Evolutionary conservation across 2,329 filamentous ascomycete species (phyloP), one percentile per base, ranked within the genome.

Genomic region (Pleoardoris graminearum): DNA sequence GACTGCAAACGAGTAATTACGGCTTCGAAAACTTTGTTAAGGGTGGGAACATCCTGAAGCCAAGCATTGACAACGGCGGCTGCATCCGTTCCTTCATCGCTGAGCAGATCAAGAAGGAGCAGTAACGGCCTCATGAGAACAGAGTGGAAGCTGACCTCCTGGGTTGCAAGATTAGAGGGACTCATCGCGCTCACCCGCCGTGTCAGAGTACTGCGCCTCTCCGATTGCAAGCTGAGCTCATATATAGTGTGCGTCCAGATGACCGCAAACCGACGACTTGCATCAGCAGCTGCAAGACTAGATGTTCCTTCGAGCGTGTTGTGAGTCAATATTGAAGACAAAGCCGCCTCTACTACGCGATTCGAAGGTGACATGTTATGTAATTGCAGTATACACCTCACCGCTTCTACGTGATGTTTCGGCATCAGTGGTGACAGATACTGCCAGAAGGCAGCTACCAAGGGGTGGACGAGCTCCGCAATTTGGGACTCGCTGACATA

Each of bases 401-500:
- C 90, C 16, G 91, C 87, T 75, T 99, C 95, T 27, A 99, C 92
- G 67, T 97, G 94, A 61, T 93, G 95, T 68, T 96, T 96, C 0
- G 92, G 91, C 57, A 87, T 86, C 11, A 86, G 81, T n/a, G 90
- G 87, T 0, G 91, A 89, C 33, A 99, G 76, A 65, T 90, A 91
- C 4, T 77, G 73, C 94, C 94, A 99, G 0, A 93, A 81, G 50
- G 87, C 82, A 1, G 79, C 79, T 14, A 94, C 85, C 19, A 97
- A 76, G 23, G 83, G 80, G 17, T 84, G 80, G 4, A 93, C 82
- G 7, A 96, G 75, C 50, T 77, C 80, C 50, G 80, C 87, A 44
- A 87, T 68, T 21, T 85, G 80, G n/a, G 73, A 64, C 14, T 55
- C 39, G 35, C 61, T 41, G 45, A 75, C 61, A 29, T 68, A 72